These are phyloP conservation scores for Pichia californica DNA, from an alignment of 805 yeast genomes.

Conservation along the genomic window DNA sequence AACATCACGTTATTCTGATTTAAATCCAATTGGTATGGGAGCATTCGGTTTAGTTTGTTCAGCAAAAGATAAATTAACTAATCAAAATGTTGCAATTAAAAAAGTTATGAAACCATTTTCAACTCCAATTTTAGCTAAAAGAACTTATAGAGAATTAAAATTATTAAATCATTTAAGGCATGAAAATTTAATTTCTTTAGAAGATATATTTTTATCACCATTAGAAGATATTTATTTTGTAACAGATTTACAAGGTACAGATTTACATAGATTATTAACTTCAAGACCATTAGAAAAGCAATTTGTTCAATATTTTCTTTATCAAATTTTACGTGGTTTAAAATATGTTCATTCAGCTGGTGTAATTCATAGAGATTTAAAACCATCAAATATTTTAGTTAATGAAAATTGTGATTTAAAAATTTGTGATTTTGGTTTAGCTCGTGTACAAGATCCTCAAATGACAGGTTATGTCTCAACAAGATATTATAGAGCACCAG, in stretches of 20 bases:
- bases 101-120: conserved; percentile 97
- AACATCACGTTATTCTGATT: conserved; percentile 80
- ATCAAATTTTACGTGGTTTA: conserved; percentile 89
- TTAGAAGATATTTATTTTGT: conserved; percentile 94
- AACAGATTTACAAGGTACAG: conserved; percentile 96
- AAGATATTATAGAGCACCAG: conserved; percentile 81
- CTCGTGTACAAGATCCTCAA: conserved; percentile 45
- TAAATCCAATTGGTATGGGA: conserved; percentile 99
- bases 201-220: conserved; percentile 91
- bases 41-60: conserved; percentile 98
- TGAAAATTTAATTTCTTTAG: conserved; percentile 87
- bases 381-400: conserved; percentile 67
- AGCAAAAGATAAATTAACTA: conserved; percentile 85
- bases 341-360: conserved; percentile 95
- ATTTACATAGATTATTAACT: conserved; percentile 82
- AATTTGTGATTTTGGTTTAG: conserved; percentile 76
- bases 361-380: conserved; percentile 83
- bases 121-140: conserved; percentile 89
- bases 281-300: conserved; percentile 93
- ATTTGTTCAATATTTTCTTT: conserved; percentile 92
- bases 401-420: conserved; percentile 69
- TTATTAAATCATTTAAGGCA: conserved; percentile 88
- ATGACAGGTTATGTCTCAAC: conserved; percentile 82
- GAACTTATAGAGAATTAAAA: conserved; percentile 94
- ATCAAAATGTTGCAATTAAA: conserved; percentile 92